Conservation (phyloP, 768 basidiomycete species). For the Podaxis sp. region DNA sequence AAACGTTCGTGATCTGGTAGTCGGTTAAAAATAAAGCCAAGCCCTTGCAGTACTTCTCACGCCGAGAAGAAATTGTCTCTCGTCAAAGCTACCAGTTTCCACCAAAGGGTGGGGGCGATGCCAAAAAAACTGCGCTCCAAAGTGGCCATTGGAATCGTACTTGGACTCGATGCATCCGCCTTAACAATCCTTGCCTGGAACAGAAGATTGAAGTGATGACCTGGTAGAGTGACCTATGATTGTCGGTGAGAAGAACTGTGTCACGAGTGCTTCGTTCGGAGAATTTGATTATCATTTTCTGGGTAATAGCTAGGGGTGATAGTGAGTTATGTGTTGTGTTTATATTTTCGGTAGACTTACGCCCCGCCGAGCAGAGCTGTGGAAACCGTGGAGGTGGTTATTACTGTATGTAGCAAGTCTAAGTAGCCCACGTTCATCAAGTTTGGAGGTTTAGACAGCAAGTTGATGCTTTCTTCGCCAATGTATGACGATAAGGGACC, state of each 20-base stretch:
- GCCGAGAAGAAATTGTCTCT: neutral
- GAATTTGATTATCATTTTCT: neutral
- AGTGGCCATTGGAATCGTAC: neutral
- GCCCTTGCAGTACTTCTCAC: neutral
- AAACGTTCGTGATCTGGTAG: neutral
- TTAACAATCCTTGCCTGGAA: neutral
- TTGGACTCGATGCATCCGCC: neutral
- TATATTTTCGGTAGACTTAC: neutral
- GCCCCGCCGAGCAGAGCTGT: neutral
- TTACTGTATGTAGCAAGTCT: too few relatives aligned
- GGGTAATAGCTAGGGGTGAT: neutral
- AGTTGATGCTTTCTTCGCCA: too few relatives aligned
- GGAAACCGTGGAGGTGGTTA: too few relatives aligned
- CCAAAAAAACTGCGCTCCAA: neutral
- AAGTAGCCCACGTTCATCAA: too few relatives aligned
- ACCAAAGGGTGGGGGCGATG: neutral
- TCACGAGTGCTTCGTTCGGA: neutral
- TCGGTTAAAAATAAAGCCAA: neutral
- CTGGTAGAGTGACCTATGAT: neutral
- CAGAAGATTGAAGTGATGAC: neutral
- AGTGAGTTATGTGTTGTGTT: neutral
- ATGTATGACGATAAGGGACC: too few relatives aligned
- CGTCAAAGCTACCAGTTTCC: neutral
- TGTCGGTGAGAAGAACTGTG: neutral
- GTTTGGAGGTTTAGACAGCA: too few relatives aligned